Evolutionary conservation across 768 basidiomycete species (phyloP), one percentile per base, ranked within the genome.

Genomic region (Phanerodontia chrysosporium): DNA sequence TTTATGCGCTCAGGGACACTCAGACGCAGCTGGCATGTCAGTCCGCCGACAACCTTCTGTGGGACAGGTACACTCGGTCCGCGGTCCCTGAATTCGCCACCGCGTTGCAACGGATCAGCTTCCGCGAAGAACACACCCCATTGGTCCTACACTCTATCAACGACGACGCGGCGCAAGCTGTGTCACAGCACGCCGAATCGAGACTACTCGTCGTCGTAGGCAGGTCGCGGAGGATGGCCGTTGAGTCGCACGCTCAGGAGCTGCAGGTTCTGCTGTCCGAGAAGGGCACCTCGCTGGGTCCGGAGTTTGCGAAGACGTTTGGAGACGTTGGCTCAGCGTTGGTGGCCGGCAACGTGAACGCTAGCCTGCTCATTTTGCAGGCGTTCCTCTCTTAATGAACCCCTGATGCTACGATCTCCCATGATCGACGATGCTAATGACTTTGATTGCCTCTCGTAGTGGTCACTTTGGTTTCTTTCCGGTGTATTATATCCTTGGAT

Each of bases 271-370:
- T 90, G 27, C 69, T 78, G 3, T 59, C 71, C 8, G 79, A 78
- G 65, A 67, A 69, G 18, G 75, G 74, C 18, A 65, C 75, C 0
- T 63, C 76, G 53, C 69, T 86, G 44, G 79, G 80, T 24, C 76
- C 81, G 3, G 84, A 86, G 55, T 75, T 90, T 27, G 70, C 83
- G 9, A 87, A 87, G 75, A 89, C 89, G 0, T 67, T 92, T 1
- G 92, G 92, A 0, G 87, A 91, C 68, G 83, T 88, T 1, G 89
- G 85, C 27, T 83, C 87, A 9, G 86, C 83, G 16, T 67, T 92
- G 57, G 83, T 90, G 0, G 80, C 81, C 2, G 75, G 77, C 25
- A 83, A 78, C 53, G 71, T 75, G 12, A 69, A 73, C 44, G 79
- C 79, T 1, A 83, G 79, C 62, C 69, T 87, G 58, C 66, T 87